Conservation (phyloP, 768 basidiomycete species). For the Russula ochroleuca region DNA sequence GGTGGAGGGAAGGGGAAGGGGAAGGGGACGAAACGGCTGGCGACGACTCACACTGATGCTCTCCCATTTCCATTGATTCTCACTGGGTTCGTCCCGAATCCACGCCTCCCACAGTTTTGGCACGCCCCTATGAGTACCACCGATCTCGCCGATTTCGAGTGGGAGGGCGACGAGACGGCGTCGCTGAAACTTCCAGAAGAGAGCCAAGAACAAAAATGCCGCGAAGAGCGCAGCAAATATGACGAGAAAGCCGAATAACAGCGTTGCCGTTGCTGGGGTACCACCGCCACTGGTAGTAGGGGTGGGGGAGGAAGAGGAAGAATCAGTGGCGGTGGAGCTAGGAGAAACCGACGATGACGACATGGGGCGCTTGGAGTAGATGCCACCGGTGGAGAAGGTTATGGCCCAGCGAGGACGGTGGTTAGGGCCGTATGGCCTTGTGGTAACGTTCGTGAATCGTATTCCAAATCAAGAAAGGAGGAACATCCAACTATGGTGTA, state of each 20-base stretch:
- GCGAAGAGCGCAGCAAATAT: conserved; percentile 4
- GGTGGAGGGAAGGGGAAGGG: background rate
- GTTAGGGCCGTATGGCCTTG: background rate
- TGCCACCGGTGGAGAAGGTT: background rate
- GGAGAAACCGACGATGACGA: background rate
- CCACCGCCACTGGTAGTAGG: background rate
- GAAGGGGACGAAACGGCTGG: no score
- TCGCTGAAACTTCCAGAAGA: conserved; percentile 15
- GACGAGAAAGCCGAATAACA: conserved; percentile 11
- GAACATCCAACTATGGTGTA: background rate
- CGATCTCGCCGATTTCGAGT: conserved; percentile 8
- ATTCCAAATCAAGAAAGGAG: background rate
- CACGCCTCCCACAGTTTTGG: conserved; percentile 24
- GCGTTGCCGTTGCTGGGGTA: background rate
- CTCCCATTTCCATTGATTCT: conserved; percentile 6
- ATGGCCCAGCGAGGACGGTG: background rate
- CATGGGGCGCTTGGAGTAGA: conserved; percentile 4
- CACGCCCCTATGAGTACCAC: background rate
- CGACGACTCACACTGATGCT: conserved; percentile 11
- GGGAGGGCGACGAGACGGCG: background rate
- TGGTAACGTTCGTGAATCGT: background rate
- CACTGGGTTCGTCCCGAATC: conserved; percentile 6
- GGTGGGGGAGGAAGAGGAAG: background rate
- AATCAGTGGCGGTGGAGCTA: background rate
- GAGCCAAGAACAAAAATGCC: background rate